These are phyloP conservation scores for Knufia petricola DNA, from an alignment of 2,329 filamentous ascomycete species.

Conservation along the genomic window DNA sequence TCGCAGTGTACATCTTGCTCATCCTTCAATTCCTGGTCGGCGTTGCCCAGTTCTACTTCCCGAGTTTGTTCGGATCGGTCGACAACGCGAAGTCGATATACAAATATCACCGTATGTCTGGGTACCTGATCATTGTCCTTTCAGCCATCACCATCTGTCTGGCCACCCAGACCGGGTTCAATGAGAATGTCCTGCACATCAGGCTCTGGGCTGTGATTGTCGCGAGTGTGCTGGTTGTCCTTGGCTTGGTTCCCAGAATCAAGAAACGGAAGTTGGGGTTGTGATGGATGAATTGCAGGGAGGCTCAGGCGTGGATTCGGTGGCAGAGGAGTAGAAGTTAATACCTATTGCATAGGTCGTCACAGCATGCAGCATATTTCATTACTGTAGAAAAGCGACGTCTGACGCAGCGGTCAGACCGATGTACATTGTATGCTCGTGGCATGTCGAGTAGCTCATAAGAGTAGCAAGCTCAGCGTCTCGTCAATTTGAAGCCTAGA, in stretches of 20 bases:
- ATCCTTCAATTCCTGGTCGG: conserved; percentile 67
- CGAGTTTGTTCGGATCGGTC: conserved; percentile 60
- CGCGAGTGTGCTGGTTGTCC: conserved; percentile 54
- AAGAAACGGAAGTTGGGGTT: conserved; percentile 72
- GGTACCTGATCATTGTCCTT: conserved; percentile 63
- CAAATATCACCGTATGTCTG: conserved; percentile 75
- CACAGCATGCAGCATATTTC: too few species aligned
- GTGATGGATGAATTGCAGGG: conserved; percentile 13
- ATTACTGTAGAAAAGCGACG: too few species aligned
- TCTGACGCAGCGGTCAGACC: too few species aligned
- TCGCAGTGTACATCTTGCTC: conserved; percentile 61
- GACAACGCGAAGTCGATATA: conserved; percentile 73
- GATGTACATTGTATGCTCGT: too few species aligned
- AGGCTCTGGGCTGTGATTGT: conserved; percentile 66
- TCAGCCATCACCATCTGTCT: conserved; percentile 64
- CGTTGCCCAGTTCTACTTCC: conserved; percentile 70
- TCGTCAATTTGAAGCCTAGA: too few species aligned
- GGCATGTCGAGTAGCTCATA: too few species aligned
- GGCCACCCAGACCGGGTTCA: conserved; percentile 69
- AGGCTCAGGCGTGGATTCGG: not conserved
- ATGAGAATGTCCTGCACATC: conserved; percentile 57
- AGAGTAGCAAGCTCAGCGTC: too few species aligned
- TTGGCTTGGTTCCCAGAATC: conserved; percentile 68
- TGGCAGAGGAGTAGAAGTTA: not conserved
- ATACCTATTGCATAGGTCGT: not conserved